Evolutionary conservation across 495 filamentous ascomycete species (phyloP), one percentile per base, ranked within the genome.

Genomic region (Penicillium paxilli): DNA sequence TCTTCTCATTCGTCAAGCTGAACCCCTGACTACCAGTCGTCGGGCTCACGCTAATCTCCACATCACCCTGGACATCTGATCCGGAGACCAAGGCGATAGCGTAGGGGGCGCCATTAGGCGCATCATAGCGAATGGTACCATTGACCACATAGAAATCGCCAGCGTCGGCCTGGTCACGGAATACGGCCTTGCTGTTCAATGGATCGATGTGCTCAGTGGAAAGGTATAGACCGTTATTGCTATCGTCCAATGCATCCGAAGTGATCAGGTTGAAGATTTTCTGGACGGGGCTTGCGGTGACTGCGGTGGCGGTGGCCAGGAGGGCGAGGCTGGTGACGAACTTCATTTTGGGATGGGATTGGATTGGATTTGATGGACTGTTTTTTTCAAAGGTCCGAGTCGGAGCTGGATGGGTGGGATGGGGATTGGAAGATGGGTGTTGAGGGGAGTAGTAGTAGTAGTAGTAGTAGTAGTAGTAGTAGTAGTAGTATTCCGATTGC

Each of bases 21-120:
- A 71, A 75, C 2, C 66, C 69, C 1, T 17, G 44, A 3, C 48
- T 51, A 10, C 58, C 62, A 7, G 64, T 38, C 1, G 54, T 63
- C 1, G 54, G 58, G 4, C 70, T 64, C 33, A 72, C 63, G 25
- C 47, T 46, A 12, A 71, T 66, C 22, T 57, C 52, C 21, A 63
- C 60, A 17, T 47, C 22, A 17, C 37, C 32, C 44, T 49, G 30
- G 14, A 30, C 19, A 9, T 24, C 48, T 22, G 26, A 16, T 21
- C 60, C 58, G 9, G 45, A 38, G 20, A 66, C 51, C 35, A 66
- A 44, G n/a, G 62, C 58, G 23, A 66, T 28, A 4, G 37, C 52
- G 37, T 44, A 66, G 4, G 63, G 60, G 0, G 54, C 52, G 3
- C 25, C 26, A 35, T 56, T 58, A 10, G 49, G 47, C 12, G 33